Base-by-base conservation (phyloP, 2,329 filamentous ascomycete species). In the Cordyceps javanica region DNA sequence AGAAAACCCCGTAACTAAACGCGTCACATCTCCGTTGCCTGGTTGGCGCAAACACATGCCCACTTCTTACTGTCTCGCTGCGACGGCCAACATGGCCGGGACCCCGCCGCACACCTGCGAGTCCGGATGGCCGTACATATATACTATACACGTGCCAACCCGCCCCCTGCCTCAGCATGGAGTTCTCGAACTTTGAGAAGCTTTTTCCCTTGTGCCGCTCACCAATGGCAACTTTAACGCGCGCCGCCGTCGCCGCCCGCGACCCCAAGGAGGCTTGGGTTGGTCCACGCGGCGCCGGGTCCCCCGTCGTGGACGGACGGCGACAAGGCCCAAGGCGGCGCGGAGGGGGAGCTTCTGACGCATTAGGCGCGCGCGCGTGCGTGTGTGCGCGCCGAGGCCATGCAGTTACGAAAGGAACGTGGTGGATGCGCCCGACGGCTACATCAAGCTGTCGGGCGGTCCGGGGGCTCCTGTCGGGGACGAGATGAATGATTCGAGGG, bases 171-270 rank as follows among this genome's bases (percentile, higher is more conserved):
- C 46, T 68, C n/a, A 66, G 64, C 48, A 67, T 68, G 65, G 66
- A 68, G 60, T 68, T 67, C 59, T 65, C 62, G n/a, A 65, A 75
- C 60, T 76, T 68, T 34, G 71, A 75, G 59, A 73, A n/a, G 74
- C 0, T 75, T 76, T n/a, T n/a, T n/a, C n/a, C 53, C 73, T 73
- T 0, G 71, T 73, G 28, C 73, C 73, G 2, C 65, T 75, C 32
- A 75, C 73, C 23, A 75, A 76, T 57, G 73, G 73, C n/a, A 73
- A 73, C 11, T 62, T 76, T 0, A 75, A 74, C 46, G 73, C 75
- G 58, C 70, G 69, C 53, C 72, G 73, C 28, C n/a, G 67, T 75
- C 19, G 68, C 70, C 34, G 73, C 75, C 3, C 65, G 73, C 10
- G 73, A 76, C 52, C n/a, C n/a, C n/a, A n/a, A n/a, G n/a, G n/a